Evolutionary conservation across 2,329 filamentous ascomycete genomes (phyloP), one percentile per base, ranked within the genome.

Genomic region (Exophiala phaeomuriformis): DNA sequence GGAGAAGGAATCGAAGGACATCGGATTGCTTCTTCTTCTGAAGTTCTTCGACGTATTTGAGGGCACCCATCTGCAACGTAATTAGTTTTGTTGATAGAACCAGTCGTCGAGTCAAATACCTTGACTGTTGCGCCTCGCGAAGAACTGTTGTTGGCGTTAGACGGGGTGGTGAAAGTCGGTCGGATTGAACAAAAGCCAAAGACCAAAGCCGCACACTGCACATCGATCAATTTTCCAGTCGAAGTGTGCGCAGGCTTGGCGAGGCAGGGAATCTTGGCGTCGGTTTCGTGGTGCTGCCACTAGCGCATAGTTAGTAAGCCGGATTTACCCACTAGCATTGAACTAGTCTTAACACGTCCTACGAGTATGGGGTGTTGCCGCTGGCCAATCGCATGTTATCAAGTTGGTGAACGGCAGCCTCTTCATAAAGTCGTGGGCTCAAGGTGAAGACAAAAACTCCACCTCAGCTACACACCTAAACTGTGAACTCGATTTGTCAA

Each of bases 11-110:
- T 82, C 90, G 90, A 82, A 97, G 88, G 74, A 98, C 87, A 84
- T 98, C 93, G 77, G 89, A 95, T 86, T 98, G 93, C 90, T 98
- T 98, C 89, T 95, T 96, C 90, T 98, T 97, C 79, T 96, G 90
- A 82, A 98, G 87, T 85, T 98, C 93, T 85, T 98, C 94, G 80
- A 98, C 89, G 83, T 95, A 98, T 82, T 98, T 98, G 78, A 96
- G 89, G 82, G 91, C 91, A 88, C 93, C 93, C 93, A 96, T 96
- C 84, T 91, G 37, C 5, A 37, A 29, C 4, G 6, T n/a, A 50
- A 44, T 59, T 45, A 56, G 53, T 32, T 10, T 9, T 6, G 31
- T 12, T 27, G 4, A 30, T 43, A 3, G 30, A 29, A 47, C 8
- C 29, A 9, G 1, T 1, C 9, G 10, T 36, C 2, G n/a, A 28